phyloP scores from a whole-genome alignment of 208 protist genomes.

The Leishmania aethiopica region DNA sequence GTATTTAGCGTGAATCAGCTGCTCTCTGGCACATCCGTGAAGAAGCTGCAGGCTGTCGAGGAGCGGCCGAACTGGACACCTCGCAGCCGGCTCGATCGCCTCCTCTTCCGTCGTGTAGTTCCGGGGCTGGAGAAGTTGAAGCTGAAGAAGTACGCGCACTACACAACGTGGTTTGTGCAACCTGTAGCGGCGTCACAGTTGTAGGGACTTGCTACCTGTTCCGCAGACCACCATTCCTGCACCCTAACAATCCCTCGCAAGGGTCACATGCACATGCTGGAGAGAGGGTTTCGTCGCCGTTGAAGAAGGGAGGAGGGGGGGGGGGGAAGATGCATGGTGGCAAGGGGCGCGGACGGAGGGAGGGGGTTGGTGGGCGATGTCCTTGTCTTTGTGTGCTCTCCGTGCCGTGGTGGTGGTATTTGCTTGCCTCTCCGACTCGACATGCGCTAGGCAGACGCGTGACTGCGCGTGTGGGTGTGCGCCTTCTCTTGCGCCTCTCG shows the following conservation, averaged over 20 bases:
- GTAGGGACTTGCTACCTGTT: constrained; percentile 1
- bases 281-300: neutral
- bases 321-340: neutral
- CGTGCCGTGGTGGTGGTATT: too few relatives aligned
- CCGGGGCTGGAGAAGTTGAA: constrained; percentile 47
- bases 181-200: constrained; percentile 45
- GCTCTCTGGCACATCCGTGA: constrained; percentile 61
- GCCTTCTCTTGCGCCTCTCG: neutral
- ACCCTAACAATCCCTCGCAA: neutral
- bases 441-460: neutral
- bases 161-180: constrained; percentile 84
- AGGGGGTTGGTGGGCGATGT: neutral
- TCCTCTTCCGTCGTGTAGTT: constrained; percentile 43
- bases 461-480: neutral
- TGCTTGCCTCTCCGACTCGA: neutral
- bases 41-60: constrained; percentile 70
- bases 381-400: neutral
- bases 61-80: constrained; percentile 69
- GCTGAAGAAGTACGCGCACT: constrained; percentile 77
- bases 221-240: neutral
- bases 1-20: constrained; percentile 64
- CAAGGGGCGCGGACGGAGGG: neutral
- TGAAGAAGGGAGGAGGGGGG: neutral
- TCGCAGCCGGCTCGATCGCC: constrained; percentile 50
- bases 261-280: neutral